These are phyloP conservation scores for Lentinula boryana DNA, from an alignment of 768 basidiomycete genomes.

Conservation along the genomic window DNA sequence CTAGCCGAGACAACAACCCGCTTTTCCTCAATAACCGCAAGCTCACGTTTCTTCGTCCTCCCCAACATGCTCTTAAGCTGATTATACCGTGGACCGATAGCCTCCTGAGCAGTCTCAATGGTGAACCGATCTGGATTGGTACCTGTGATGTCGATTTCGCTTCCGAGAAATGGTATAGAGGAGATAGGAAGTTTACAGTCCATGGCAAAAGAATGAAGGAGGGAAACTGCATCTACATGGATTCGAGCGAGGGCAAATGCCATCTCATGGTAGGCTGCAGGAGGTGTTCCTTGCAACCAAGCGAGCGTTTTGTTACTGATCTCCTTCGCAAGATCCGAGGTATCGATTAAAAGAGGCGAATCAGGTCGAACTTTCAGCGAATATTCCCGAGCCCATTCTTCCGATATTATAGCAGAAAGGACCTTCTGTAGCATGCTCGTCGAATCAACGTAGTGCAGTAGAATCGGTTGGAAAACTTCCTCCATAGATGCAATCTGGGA, in stretches of 20 bases:
- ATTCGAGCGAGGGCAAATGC: slow-evolving; percentile 73
- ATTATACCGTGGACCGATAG: slow-evolving; percentile 65
- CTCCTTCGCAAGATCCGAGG: slow-evolving; percentile 55
- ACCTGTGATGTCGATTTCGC: slow-evolving; percentile 70
- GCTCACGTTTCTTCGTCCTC: slow-evolving; percentile 72
- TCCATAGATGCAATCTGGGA: slow-evolving; percentile 42
- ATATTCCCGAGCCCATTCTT: slow-evolving; percentile 82
- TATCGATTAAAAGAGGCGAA: slow-evolving; percentile 41
- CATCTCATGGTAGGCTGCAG: slow-evolving; percentile 89
- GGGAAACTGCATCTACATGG: slow-evolving; percentile 68
- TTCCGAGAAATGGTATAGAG: slow-evolving; percentile 74
- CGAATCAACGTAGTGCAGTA: slow-evolving; percentile 78
- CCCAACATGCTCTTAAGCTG: slow-evolving; percentile 71
- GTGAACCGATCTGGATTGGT: slow-evolving; percentile 66
- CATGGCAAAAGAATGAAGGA: slow-evolving; percentile 77
- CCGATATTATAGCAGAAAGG: slow-evolving; percentile 76
- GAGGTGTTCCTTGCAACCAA: slow-evolving; percentile 71
- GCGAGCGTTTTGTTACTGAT: slow-evolving; percentile 62
- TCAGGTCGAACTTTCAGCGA: slow-evolving; percentile 21
- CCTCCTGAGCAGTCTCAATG: slow-evolving; percentile 66
- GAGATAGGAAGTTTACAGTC: slow-evolving; percentile 83
- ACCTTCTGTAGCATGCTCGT: slow-evolving; percentile 90
- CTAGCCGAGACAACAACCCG: slow-evolving; percentile 58
- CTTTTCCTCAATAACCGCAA: slow-evolving; percentile 71
- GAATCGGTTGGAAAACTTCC: slow-evolving; percentile 66